Evolutionary conservation across 2,329 filamentous ascomycete species (phyloP), one percentile per base, ranked within the genome.

Genomic region (Fusarium domesticum): DNA sequence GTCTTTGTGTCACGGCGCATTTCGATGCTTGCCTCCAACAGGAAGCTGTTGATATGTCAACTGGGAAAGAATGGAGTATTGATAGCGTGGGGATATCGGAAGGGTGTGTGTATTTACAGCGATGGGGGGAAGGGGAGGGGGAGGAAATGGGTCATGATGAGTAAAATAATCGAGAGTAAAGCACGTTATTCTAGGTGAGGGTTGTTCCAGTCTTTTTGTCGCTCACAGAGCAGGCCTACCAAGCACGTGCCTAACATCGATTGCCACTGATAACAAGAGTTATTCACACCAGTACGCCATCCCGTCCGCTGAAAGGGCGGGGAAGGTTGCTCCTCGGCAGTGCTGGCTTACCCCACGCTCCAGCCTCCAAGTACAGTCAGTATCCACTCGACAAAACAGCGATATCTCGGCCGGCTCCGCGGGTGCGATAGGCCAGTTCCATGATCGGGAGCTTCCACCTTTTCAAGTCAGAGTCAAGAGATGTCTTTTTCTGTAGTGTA

Each of bases 381-480:
- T 35, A 19, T 14, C 12, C 20, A 17, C 19, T 34, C 31, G 8
- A 33, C 31, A 8, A 18, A 33, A 18, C n/a, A 33, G 3, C 15
- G n/a, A n/a, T n/a, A n/a, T 11, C 40, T 56, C 62, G 63, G 63
- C 63, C 63, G 62, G 63, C 63, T 65, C 63, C 63, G 63, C 44
- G 33, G 23, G 42, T 46, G 23, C 41, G 51, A 55, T 51, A 53
- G 49, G 43, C 35, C 38, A 39, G 36, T 54, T 56, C 57, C 54
- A 56, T 44, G 46, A 47, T 62, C 62, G 61, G 62, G 42, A 42
- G 42, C 52, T 51, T 63, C 62, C 62, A 64, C 56, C 47, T 41
- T 43, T 37, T 39, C n/a, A n/a, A 35, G 16, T 50, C 40, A 50
- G 53, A 43, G 51, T 37, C 47, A 18, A 54, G 44, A 53, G 51